Percentiles rank a stretch among this genome's conserved stretches.
These are phyloP conservation scores for Smallanthus sonchifolius DNA, from an alignment of 129 eudicot genomes.

Conservation along the genomic window DNA sequence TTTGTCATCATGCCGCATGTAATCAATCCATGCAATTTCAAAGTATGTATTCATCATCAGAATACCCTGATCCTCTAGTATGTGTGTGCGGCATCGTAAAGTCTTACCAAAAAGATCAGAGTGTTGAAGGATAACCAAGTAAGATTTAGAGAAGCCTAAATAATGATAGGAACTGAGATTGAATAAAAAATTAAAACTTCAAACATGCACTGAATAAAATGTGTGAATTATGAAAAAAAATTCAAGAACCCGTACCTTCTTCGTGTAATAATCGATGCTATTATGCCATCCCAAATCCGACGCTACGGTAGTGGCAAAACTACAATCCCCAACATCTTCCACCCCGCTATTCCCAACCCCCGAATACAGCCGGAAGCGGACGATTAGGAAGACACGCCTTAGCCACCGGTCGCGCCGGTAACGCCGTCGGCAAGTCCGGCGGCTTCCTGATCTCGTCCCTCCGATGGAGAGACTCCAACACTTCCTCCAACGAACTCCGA, in stretches of 20 bases:
- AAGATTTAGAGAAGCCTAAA: too few relatives aligned
- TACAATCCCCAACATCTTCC: conserved; percentile 7
- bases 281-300: conserved; percentile 52
- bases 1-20: too few relatives aligned
- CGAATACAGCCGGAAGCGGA: conserved; percentile 39
- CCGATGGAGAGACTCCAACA: conserved; percentile 67
- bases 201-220: neutral
- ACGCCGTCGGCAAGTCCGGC: conserved; percentile 72
- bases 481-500: conserved; percentile 91
- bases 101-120: too few relatives aligned
- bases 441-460: conserved; percentile 55
- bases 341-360: conserved; percentile 4
- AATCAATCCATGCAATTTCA: too few relatives aligned
- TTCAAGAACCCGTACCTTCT: conserved; percentile 44
- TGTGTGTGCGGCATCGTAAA: too few relatives aligned
- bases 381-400: conserved; percentile 66
- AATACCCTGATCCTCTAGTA: too few relatives aligned
- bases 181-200: too few relatives aligned
- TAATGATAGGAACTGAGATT: too few relatives aligned
- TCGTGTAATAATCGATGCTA: conserved; percentile 60
- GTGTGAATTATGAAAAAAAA: neutral
- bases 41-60: too few relatives aligned
- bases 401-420: conserved; percentile 72
- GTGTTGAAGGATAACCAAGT: too few relatives aligned
- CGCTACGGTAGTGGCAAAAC: conserved; percentile 44